Evolutionary conservation across 2,329 filamentous ascomycete genomes (phyloP).

Genomic region (Metarhizium sp.): DNA sequence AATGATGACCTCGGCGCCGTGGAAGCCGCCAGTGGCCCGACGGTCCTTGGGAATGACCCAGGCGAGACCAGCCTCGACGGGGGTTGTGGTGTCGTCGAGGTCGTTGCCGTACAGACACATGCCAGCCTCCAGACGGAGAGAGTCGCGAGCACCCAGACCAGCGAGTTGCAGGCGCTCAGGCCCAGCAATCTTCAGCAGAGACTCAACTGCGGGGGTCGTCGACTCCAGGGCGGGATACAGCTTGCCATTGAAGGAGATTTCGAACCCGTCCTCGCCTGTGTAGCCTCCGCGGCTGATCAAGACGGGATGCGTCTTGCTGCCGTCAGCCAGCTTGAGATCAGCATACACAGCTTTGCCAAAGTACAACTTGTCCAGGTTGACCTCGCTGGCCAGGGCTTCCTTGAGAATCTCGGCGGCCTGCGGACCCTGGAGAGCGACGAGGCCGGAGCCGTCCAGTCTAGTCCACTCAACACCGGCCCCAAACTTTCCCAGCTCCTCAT

Average conservation of each 20-base stretch:
- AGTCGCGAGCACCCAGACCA: constrained; percentile 85
- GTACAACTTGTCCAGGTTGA: constrained; percentile 58
- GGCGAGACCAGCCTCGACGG: constrained; percentile 44
- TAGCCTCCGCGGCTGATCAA: constrained; percentile 85
- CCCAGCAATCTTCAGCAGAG: constrained; percentile 57
- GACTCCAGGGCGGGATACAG: constrained; percentile 30
- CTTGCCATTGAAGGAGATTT: constrained; percentile 64
- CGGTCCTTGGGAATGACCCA: constrained; percentile 85
- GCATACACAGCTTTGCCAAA: constrained; percentile 70
- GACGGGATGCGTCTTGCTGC: constrained; percentile 27
- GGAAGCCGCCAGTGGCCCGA: constrained; percentile 61
- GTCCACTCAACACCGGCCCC: constrained; percentile 55
- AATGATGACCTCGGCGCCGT: constrained; percentile 71
- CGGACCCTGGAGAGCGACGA: constrained; percentile 87
- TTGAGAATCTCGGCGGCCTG: constrained; percentile 60
- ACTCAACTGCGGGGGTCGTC: constrained; percentile 50
- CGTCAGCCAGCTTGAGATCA: constrained; percentile 51
- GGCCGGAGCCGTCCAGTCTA: constrained; percentile 61
- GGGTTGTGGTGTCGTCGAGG: constrained; percentile 65
- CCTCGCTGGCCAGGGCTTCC: constrained; percentile 44
- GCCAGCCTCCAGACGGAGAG: constrained; percentile 85
- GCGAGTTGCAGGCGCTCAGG: constrained; percentile 61
- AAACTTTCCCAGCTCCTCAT: constrained; percentile 53
- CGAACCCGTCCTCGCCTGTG: constrained; percentile 96
- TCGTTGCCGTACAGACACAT: constrained; percentile 99